Evolutionary conservation across 1,139 yeast species (phyloP).

Genomic region (Zygoascus hellenicus): DNA sequence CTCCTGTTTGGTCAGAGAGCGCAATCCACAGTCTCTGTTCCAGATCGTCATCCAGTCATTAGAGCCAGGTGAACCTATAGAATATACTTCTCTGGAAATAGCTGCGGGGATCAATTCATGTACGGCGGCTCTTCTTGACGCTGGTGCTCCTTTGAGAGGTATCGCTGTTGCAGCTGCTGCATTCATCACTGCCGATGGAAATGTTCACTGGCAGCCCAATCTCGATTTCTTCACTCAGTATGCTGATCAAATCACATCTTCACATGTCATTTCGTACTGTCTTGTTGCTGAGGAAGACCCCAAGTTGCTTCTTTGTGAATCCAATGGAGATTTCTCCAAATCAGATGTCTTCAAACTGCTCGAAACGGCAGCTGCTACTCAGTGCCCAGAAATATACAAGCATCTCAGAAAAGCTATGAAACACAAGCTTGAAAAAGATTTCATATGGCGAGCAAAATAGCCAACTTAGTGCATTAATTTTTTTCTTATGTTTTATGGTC

Average conservation of each 20-base stretch:
- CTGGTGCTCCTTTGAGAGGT: slow-evolving; percentile 62
- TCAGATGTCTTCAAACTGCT: slow-evolving; percentile 42
- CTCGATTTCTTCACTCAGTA: slow-evolving; percentile 26
- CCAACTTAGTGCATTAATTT: neutral
- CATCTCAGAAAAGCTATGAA: slow-evolving; percentile 44
- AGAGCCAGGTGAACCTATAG: slow-evolving; percentile 46
- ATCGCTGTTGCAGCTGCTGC: slow-evolving; percentile 55
- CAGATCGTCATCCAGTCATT: slow-evolving; percentile 83
- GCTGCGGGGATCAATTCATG: slow-evolving; percentile 68
- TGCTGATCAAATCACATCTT: slow-evolving; percentile 35
- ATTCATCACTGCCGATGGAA: slow-evolving; percentile 36
- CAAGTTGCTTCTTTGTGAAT: slow-evolving; percentile 60
- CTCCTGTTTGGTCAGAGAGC: slow-evolving; percentile 54
- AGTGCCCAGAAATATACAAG: slow-evolving; percentile 43
- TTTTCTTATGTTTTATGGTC: no score
- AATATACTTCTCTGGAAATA: slow-evolving; percentile 43
- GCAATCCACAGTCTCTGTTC: slow-evolving; percentile 77
- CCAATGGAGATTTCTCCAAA: slow-evolving; percentile 64
- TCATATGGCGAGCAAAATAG: slow-evolving; percentile 45
- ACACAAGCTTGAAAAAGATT: slow-evolving; percentile 47
- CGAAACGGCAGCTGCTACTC: slow-evolving; percentile 38
- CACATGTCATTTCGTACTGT: slow-evolving; percentile 62
- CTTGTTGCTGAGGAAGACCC: slow-evolving; percentile 47
- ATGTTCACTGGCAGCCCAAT: slow-evolving; percentile 43
- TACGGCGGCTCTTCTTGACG: slow-evolving; percentile 68